These are phyloP conservation scores for Penicillium silybi DNA, from an alignment of 495 filamentous ascomycete species.

Conservation along the genomic window DNA sequence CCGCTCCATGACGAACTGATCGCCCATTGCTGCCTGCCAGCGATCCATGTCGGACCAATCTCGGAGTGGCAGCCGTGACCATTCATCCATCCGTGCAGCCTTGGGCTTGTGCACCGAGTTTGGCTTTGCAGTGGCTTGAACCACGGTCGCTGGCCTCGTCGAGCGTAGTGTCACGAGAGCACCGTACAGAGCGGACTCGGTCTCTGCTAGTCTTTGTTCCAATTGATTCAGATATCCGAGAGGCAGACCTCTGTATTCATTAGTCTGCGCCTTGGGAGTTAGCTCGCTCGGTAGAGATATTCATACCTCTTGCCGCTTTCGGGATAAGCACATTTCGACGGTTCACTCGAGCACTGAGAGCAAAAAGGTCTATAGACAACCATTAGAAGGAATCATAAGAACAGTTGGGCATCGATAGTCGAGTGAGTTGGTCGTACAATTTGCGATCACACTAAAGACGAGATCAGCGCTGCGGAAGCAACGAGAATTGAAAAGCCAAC, in stretches of 20 bases:
- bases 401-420: background rate
- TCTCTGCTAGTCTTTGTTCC: slow-evolving; percentile 27
- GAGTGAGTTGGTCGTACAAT: slow-evolving; percentile 11
- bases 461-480: background rate
- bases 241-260: slow-evolving; percentile 19
- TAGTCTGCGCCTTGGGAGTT: background rate
- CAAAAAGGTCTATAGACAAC: slow-evolving; percentile 17
- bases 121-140: slow-evolving; percentile 11
- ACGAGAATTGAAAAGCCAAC: background rate
- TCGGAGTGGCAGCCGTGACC: slow-evolving; percentile 23
- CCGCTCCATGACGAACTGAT: slow-evolving; percentile 14
- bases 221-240: slow-evolving; percentile 28
- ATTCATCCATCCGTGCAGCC: slow-evolving; percentile 25
- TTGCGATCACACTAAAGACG: slow-evolving; percentile 22
- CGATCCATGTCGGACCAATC: slow-evolving; percentile 18
- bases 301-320: slow-evolving; percentile 28
- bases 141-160: slow-evolving; percentile 6
- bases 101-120: slow-evolving; percentile 19
- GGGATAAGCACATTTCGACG: slow-evolving; percentile 26
- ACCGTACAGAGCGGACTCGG: slow-evolving; percentile 26
- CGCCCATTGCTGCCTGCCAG: slow-evolving; percentile 17
- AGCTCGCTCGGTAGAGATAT: background rate
- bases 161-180: slow-evolving; percentile 21
- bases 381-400: background rate
- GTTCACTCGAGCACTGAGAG: slow-evolving; percentile 26